A percentile compares a stretch with the other conserved stretches of the same genome.
Evolutionary conservation across 225 moss, liverwort and hornwort genomes (phyloP).

Genomic region (Sphagnum tenellum): DNA sequence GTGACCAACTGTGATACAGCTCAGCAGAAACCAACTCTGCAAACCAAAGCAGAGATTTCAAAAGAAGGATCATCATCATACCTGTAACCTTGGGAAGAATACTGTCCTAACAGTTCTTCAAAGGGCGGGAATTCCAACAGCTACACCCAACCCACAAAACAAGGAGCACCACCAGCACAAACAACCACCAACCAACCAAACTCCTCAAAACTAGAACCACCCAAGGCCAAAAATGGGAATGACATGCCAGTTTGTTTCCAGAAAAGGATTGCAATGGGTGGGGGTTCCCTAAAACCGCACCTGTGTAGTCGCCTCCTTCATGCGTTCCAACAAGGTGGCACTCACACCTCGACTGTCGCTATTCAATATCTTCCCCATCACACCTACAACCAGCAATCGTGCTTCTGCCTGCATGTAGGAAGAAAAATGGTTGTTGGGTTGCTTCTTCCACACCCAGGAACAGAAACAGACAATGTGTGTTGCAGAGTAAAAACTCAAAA

Average conservation of each 20-base stretch:
- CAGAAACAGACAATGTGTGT: too few species aligned
- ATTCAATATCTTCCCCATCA: conserved; percentile 80
- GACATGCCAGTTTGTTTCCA: background rate
- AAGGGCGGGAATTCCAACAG: conserved; percentile 66
- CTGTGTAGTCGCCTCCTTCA: conserved; percentile 50
- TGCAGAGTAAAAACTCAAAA: too few species aligned
- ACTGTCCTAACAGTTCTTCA: conserved; percentile 77
- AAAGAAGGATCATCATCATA: conserved; percentile 4
- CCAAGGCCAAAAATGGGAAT: background rate
- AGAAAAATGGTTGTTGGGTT: background rate
- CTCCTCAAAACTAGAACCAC: background rate
- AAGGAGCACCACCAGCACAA: background rate
- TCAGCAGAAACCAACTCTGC: too few species aligned
- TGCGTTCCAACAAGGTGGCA: conserved; percentile 48
- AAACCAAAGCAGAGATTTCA: too few species aligned
- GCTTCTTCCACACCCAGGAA: too few species aligned
- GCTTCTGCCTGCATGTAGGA: conserved; percentile 59
- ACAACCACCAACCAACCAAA: background rate
- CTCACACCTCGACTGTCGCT: conserved; percentile 69
- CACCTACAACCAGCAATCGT: conserved; percentile 72
- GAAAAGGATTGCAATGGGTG: background rate
- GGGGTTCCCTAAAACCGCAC: conserved; percentile 7
- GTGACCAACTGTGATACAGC: too few species aligned
- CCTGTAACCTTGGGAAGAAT: conserved; percentile 73
- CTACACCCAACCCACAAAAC: conserved; percentile 26